These are phyloP conservation scores for Gilbertella persicaria DNA, from an alignment of 371 early-diverging fungal genomes.

Conservation along the genomic window DNA sequence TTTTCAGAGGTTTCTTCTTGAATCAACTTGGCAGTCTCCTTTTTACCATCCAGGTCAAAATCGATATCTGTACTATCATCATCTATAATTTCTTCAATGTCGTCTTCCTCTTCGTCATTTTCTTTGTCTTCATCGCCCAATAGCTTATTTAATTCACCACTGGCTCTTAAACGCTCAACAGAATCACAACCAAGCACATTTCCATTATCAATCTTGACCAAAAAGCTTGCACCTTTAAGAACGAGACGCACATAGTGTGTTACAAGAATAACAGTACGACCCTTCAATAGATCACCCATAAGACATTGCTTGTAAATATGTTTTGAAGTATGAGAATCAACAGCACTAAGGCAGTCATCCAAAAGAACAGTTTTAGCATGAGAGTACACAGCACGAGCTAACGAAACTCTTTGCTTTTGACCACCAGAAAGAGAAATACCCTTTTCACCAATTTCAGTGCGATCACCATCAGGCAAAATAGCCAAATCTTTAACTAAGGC, in stretches of 20 bases:
- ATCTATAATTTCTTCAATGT: slow-evolving; percentile 33
- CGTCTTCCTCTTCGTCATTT: slow-evolving; percentile 9
- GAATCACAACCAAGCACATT: slow-evolving; percentile 44
- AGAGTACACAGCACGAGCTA: slow-evolving; percentile 83
- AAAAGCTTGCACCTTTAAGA: slow-evolving; percentile 66
- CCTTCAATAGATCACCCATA: slow-evolving; percentile 65
- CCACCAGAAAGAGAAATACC: slow-evolving; percentile 91
- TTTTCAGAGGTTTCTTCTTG: slow-evolving; percentile 42
- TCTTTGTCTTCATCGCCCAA: slow-evolving; percentile 15
- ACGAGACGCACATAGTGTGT: slow-evolving; percentile 84
- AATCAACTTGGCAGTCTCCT: slow-evolving; percentile 44
- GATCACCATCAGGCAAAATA: slow-evolving; percentile 80
- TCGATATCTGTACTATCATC: slow-evolving; percentile 33
- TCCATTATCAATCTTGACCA: slow-evolving; percentile 74
- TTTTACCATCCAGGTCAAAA: slow-evolving; percentile 24
- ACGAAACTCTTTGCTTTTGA: slow-evolving; percentile 78
- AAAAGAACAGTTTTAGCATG: slow-evolving; percentile 70
- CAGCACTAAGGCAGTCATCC: slow-evolving; percentile 82
- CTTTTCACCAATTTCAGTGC: slow-evolving; percentile 89
- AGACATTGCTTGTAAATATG: slow-evolving; percentile 74
- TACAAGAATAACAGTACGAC: slow-evolving; percentile 82
- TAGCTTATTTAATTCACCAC: slow-evolving; percentile 13
- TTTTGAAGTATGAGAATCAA: slow-evolving; percentile 86
- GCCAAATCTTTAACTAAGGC: slow-evolving; percentile 81
- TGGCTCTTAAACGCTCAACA: slow-evolving; percentile 14